Conservation (phyloP, 208 protist species). For the Leishmania tarentolae region DNA sequence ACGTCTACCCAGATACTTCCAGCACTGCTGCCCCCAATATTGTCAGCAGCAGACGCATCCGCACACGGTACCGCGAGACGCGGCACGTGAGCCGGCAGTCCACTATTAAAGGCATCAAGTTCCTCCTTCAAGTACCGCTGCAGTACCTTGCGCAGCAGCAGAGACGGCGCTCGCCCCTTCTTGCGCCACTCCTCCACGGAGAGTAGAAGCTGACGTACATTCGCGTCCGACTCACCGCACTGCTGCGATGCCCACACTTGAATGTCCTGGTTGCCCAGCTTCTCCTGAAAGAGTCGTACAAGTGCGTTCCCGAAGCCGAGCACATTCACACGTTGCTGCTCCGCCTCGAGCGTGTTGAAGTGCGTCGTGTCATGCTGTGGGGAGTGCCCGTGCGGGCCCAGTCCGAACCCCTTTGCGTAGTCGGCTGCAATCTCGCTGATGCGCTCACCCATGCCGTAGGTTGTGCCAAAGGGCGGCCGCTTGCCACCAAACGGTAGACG, state of each 20-base stretch:
- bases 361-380: slow-evolving; percentile 64
- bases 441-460: slow-evolving; percentile 87
- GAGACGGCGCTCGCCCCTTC: slow-evolving; percentile 65
- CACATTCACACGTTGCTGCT: slow-evolving; percentile 51
- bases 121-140: slow-evolving; percentile 71
- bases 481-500: slow-evolving; percentile 78
- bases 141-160: slow-evolving; percentile 64
- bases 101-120: slow-evolving; percentile 72
- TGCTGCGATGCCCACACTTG: slow-evolving; percentile 70
- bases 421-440: slow-evolving; percentile 79
- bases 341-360: slow-evolving; percentile 65
- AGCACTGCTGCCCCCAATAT: slow-evolving; percentile 13
- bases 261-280: slow-evolving; percentile 64
- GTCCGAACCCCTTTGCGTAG: slow-evolving; percentile 84
- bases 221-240: slow-evolving; percentile 45
- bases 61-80: slow-evolving; percentile 42
- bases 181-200: slow-evolving; percentile 87
- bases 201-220: slow-evolving; percentile 68
- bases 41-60: neutral
- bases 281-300: slow-evolving; percentile 84
- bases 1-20: slow-evolving; percentile 74
- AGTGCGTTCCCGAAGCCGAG: slow-evolving; percentile 70
- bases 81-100: slow-evolving; percentile 64
- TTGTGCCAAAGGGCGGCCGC: slow-evolving; percentile 79
- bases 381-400: slow-evolving; percentile 80